These are phyloP conservation scores for Diaporthe citriasiana DNA, from an alignment of 2,329 filamentous ascomycete species.

Conservation along the genomic window DNA sequence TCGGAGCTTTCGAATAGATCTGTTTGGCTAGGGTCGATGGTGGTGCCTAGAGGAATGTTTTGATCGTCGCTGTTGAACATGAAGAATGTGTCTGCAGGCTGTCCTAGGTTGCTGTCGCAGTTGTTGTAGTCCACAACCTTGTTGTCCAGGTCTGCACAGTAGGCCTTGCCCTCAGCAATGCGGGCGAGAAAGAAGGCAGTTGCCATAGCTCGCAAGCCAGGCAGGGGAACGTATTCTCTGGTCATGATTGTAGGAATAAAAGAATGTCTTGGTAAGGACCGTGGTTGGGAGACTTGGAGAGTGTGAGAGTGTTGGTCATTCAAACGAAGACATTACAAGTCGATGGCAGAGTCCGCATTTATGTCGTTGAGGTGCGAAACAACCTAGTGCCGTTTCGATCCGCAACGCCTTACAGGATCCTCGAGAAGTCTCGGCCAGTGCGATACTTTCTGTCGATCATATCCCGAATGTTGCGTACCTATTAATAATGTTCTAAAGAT, in stretches of 20 bases:
- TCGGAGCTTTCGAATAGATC: constrained; percentile 1
- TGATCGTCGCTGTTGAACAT: neutral
- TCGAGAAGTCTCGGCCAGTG: neutral
- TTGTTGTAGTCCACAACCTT: neutral
- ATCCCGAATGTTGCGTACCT: neutral
- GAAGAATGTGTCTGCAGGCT: neutral
- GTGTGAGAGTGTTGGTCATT: neutral
- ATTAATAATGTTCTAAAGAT: neutral
- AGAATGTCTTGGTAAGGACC: neutral
- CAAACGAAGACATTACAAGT: neutral
- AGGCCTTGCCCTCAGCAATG: neutral
- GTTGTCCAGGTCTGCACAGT: constrained; percentile 1
- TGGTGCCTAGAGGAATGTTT: neutral
- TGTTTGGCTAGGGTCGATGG: constrained; percentile 9
- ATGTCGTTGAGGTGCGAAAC: neutral
- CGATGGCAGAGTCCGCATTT: neutral
- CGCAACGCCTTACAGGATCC: neutral
- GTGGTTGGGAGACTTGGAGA: neutral
- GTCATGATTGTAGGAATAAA: neutral
- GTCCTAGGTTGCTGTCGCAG: neutral
- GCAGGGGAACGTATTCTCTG: neutral
- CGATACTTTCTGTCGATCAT: neutral
- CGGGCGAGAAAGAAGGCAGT: constrained; percentile 13
- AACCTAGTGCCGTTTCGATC: neutral
- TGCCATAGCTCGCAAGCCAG: neutral